A percentile compares a stretch with the other conserved stretches of the same genome.
Conservation (phyloP, 2,329 filamentous ascomycete genomes). For the Penicillium sp. region DNA sequence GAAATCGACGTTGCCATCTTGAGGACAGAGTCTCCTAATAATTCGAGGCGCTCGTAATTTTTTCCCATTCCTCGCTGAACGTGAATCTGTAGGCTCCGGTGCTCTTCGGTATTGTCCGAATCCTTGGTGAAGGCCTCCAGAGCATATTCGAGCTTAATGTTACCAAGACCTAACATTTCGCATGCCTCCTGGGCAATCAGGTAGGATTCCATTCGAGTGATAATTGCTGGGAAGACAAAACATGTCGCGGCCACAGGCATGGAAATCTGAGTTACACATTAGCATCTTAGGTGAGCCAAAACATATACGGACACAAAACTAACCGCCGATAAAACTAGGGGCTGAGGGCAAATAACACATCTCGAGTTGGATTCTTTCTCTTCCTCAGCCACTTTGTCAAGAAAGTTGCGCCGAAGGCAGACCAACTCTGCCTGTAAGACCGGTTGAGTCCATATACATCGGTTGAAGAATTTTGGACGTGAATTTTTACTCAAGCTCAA, state of each 20-base stretch:
- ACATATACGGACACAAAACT: conserved; percentile 35
- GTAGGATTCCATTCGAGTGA: conserved; percentile 77
- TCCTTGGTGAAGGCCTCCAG: conserved; percentile 92
- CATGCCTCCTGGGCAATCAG: conserved; percentile 78
- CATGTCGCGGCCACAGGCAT: conserved; percentile 68
- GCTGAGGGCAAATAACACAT: conserved; percentile 73
- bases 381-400: conserved; percentile 64
- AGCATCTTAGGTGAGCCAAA: background rate
- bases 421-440: conserved; percentile 75
- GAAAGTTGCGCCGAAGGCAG: conserved; percentile 74
- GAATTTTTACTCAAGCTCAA: conserved; percentile 69
- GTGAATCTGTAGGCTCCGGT: conserved; percentile 65
- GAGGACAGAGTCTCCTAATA: conserved; percentile 87
- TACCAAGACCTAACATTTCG: conserved; percentile 58
- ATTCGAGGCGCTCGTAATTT: conserved; percentile 93
- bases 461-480: conserved; percentile 45
- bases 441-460: conserved; percentile 68
- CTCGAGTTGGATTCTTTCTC: conserved; percentile 46
- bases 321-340: conserved; percentile 72
- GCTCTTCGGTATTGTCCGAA: conserved; percentile 76
- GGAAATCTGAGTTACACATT: conserved; percentile 55
- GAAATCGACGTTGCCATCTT: conserved; percentile 95
- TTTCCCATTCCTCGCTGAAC: conserved; percentile 83
- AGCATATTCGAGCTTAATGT: conserved; percentile 66
- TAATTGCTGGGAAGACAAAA: conserved; percentile 76